Evolutionary conservation across 352 stramenopile species (phyloP).

Genomic region (Pythium phragmitis): DNA sequence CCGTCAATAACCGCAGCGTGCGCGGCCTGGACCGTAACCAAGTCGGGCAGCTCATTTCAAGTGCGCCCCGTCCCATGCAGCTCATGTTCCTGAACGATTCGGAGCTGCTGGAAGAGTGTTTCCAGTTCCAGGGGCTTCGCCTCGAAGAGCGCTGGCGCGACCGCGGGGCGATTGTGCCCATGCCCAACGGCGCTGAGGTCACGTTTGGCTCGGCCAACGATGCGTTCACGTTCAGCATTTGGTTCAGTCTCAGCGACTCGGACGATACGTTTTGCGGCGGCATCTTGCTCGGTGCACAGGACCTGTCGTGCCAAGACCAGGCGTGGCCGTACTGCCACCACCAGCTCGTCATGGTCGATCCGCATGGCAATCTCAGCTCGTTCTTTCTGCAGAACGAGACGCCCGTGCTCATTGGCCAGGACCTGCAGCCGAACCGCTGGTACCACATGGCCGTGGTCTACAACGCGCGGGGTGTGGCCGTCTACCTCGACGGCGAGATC

Average conservation of each 20-base stretch:
- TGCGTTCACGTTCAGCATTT: slow-evolving; percentile 59
- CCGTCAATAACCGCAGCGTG: slow-evolving; percentile 62
- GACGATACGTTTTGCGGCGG: slow-evolving; percentile 53
- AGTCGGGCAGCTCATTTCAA: slow-evolving; percentile 60
- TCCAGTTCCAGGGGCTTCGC: slow-evolving; percentile 54
- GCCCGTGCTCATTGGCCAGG: slow-evolving; percentile 46
- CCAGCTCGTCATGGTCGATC: slow-evolving; percentile 61
- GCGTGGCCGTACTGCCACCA: slow-evolving; percentile 59
- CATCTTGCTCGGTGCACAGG: slow-evolving; percentile 62
- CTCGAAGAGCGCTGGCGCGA: slow-evolving; percentile 59
- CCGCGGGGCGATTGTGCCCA: slow-evolving; percentile 43
- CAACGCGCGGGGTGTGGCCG: slow-evolving; percentile 33
- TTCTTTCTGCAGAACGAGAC: slow-evolving; percentile 47
- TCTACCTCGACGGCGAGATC: slow-evolving; percentile 69
- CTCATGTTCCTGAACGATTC: slow-evolving; percentile 58
- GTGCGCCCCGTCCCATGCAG: slow-evolving; percentile 48
- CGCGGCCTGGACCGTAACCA: slow-evolving; percentile 60
- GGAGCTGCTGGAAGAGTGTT: slow-evolving; percentile 47
- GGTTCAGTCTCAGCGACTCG: slow-evolving; percentile 65
- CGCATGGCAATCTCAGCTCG: slow-evolving; percentile 56
- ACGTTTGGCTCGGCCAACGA: slow-evolving; percentile 34
- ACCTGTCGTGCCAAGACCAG: slow-evolving; percentile 41
- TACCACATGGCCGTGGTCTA: slow-evolving; percentile 71
- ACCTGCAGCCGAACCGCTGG: slow-evolving; percentile 57
- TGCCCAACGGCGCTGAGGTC: slow-evolving; percentile 43